Base-by-base conservation (phyloP, 2,329 filamentous ascomycete genomes). In the Colletotrichum nymphaeae region DNA sequence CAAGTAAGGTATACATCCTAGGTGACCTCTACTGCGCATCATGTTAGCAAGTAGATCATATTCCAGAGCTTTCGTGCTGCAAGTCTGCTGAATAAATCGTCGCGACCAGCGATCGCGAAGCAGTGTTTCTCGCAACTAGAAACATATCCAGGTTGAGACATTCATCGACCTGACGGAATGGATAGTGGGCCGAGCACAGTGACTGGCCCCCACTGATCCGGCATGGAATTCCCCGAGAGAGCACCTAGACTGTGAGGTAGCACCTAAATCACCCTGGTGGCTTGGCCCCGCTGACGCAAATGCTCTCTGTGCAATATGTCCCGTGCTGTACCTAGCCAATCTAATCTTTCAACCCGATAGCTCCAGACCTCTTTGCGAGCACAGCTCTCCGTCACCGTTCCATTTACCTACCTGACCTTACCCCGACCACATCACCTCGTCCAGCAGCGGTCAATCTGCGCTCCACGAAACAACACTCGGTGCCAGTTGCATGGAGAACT, bases 401-500 rank as follows among this genome's bases (percentile, higher is more conserved):
- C 26, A 9, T 60, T 30, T 30, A 37, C 22, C 57, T 62, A 9
- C 30, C 32, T 35, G 3, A 35, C 32, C n/a, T 63, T 28, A 52
- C 37, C 35, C 22, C 53, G 52, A 66, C 55, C 49, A 30, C 63
- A 26, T 46, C 46, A 35, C 28, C 28, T 62, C 67, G 62, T 24
- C 30, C 32, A 73, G 60, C 71, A 71, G 55, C 70, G 71, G 71
- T 71, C 71, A 62, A 35, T 62, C 28, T 66, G 67, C 66, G 53
- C 59, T 67, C 52, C 49, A 49, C 59, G 35, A 58, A 46, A 57
- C 60, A 22, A 57, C 56, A 22, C 28, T 26, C 26, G 37, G 19
- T 73, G 30, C 24, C 63, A 63, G 55, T 32, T 82, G 76, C 81
- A 87, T 88, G 86, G 85, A 85, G 86, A 87, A 86, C 85, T 85